Evolutionary conservation across 192 early-diverging fungal species (phyloP).

Genomic region (Bifiguratus adelaidae): DNA sequence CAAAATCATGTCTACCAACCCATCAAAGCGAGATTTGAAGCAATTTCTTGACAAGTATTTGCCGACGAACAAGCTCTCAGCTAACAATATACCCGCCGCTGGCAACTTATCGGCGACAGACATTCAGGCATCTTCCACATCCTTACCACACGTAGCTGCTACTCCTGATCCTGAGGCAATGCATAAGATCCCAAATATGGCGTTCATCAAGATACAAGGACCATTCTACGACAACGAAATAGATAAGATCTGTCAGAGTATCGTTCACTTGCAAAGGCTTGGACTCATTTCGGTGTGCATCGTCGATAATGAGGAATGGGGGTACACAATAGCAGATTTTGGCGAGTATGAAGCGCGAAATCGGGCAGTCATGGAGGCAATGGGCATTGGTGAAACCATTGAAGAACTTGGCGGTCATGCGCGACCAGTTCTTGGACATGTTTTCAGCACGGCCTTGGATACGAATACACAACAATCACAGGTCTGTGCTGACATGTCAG

Average conservation of each 20-base stretch:
- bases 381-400: constrained; percentile 55
- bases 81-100: neutral
- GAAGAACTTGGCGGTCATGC: constrained; percentile 63
- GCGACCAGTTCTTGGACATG: constrained; percentile 51
- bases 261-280: constrained; percentile 53
- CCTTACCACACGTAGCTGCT: neutral
- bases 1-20: constrained; percentile 45
- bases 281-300: constrained; percentile 55
- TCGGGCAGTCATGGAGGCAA: constrained; percentile 38
- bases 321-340: constrained; percentile 4
- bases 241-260: constrained; percentile 30
- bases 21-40: constrained; percentile 50
- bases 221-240: constrained; percentile 29
- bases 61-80: neutral
- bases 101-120: neutral
- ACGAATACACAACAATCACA: constrained; percentile 8
- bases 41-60: constrained; percentile 47
- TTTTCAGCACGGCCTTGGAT: constrained; percentile 28
- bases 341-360: constrained; percentile 9
- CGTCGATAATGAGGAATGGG: constrained; percentile 43
- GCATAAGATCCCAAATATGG: neutral
- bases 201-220: constrained; percentile 44
- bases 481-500: constrained; percentile 29
- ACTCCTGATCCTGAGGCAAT: neutral
- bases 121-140: neutral